Base-by-base conservation (phyloP, 2,329 filamentous ascomycete species). In the Biscogniauxia mediterranea region DNA sequence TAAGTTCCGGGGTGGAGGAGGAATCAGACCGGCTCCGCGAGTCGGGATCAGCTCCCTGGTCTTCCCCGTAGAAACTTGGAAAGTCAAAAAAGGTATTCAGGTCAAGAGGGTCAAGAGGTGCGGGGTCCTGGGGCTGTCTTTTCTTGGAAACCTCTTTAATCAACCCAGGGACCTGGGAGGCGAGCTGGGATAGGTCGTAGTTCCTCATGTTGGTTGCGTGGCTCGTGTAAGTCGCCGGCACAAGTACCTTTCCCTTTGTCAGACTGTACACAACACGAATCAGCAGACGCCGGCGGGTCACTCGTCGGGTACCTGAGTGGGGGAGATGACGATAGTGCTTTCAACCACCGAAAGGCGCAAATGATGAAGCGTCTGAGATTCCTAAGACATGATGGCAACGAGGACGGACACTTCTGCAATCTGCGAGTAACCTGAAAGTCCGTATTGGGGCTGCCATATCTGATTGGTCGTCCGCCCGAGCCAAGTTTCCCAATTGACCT, bases 201-300 rank as follows among this genome's bases (percentile, higher is more conserved):
- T 64, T 64, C 65, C 62, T 64, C 69, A 71, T 71, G 64, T 66
- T 70, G 67, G 69, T 67, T 70, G 68, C 68, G 68, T 71, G 69
- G 70, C 65, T 67, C 70, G 68, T 72, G 70, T 72, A 72, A 72
- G 70, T 71, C 69, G 68, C 68, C 65, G 69, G 64, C 66, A 65
- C 66, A 68, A 66, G 68, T 70, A 71, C 68, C 64, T 69, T 20
- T 68, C 65, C 38, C 68, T 70, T 70, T 71, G 69, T 71, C 70
- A 71, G 70, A 70, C 69, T 67, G 65, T 69, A 70, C 65, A 68
- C 68, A 70, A 72, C 68, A 71, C 70, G 70, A 72, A 72, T 72
- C 70, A 72, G 69, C 70, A 70, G 61, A 62, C 65, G 66, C 65
- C 65, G 69, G 70, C 70, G 70, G 70, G 70, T 72, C 66, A 69